Base-by-base conservation (phyloP, 345 rosid genomes). In the Gossypium raimondii region DNA sequence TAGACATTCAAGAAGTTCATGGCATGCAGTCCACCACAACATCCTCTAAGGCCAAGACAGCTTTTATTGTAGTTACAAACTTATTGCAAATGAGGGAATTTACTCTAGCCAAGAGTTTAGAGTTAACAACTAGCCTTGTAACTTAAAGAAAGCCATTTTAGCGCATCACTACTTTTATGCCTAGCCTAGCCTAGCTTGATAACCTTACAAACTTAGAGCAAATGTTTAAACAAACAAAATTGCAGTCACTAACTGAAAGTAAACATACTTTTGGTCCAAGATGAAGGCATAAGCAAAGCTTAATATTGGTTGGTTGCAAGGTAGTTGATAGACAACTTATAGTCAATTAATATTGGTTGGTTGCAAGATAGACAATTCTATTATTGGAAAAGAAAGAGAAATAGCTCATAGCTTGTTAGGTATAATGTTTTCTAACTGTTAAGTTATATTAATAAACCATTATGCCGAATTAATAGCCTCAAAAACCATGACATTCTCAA, bases 221-320 rank as follows among this genome's bases (percentile, higher is more conserved):
- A 11, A 8, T 11, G 11, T 4, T 17, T 29, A 16, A 59, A 59
- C 34, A 73, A 29, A 60, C 44, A 52, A 44, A 50, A 62, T 27
- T 48, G 20, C 22, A 38, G 3, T 18, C 47, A 52, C 11, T 11
- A 29, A 29, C 51, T 18, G 24, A 66, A 45, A 66, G 34, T 10
- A 9, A 22, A 43, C 41, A 34, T 12, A 11, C 17, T 24, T 24
- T 59, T 24, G 17, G 63, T 59, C 16, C 16, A 45, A 62, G 22
- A 50, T 27, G 4, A 69, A 44, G 24, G 16, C 20, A 34, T 44
- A 43, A 2, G 53, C 51, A 57, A 57, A 17, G 29, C 27, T 9
- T 57, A 57, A 24, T 45, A 17, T 63, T 16, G 73, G 73, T 68
- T 50, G 58, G 72, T 51, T 27, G 59, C 73, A 69, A 48, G 43